These are phyloP conservation scores for Aaosphaeria arxii DNA, from an alignment of 2,329 filamentous ascomycete genomes.

Conservation along the genomic window DNA sequence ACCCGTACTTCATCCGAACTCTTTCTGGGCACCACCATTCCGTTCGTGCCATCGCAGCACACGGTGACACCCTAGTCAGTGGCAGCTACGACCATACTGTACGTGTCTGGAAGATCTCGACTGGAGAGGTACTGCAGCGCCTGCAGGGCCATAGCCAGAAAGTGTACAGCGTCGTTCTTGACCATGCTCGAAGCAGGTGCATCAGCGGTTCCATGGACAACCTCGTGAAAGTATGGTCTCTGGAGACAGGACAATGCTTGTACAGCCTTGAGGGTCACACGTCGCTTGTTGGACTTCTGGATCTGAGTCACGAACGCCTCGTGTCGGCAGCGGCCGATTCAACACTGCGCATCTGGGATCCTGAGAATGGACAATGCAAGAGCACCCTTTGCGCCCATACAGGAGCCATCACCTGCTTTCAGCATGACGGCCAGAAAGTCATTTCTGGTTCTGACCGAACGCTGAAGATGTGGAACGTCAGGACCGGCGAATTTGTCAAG, in stretches of 20 bases:
- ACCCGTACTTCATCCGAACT: slow-evolving; percentile 90
- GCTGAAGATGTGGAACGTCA: slow-evolving; percentile 97
- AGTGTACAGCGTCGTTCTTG: slow-evolving; percentile 94
- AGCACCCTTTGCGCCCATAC: slow-evolving; percentile 90
- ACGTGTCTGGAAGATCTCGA: slow-evolving; percentile 96
- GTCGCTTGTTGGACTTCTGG: slow-evolving; percentile 86
- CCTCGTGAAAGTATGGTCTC: slow-evolving; percentile 94
- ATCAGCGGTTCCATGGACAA: slow-evolving; percentile 99
- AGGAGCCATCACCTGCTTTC: slow-evolving; percentile 96
- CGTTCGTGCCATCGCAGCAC: slow-evolving; percentile 90
- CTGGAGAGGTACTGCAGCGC: slow-evolving; percentile 80
- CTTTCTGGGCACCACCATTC: slow-evolving; percentile 87
- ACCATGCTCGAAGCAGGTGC: slow-evolving; percentile 87
- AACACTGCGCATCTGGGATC: slow-evolving; percentile 95
- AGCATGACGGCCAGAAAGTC: slow-evolving; percentile 94
- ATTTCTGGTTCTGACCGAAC: slow-evolving; percentile 95
- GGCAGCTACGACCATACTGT: slow-evolving; percentile 96
- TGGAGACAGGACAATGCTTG: slow-evolving; percentile 79
- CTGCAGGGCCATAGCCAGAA: slow-evolving; percentile 86
- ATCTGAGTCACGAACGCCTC: slow-evolving; percentile 82
- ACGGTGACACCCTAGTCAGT: slow-evolving; percentile 93
- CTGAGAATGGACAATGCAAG: slow-evolving; percentile 85
- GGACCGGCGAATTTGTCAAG: slow-evolving; percentile 85
- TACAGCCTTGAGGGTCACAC: slow-evolving; percentile 91
- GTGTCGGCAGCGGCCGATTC: slow-evolving; percentile 95